Evolutionary conservation across 2,329 filamentous ascomycete genomes (phyloP), one percentile per base, ranked within the genome.

Genomic region (Diaporthe longicolla): DNA sequence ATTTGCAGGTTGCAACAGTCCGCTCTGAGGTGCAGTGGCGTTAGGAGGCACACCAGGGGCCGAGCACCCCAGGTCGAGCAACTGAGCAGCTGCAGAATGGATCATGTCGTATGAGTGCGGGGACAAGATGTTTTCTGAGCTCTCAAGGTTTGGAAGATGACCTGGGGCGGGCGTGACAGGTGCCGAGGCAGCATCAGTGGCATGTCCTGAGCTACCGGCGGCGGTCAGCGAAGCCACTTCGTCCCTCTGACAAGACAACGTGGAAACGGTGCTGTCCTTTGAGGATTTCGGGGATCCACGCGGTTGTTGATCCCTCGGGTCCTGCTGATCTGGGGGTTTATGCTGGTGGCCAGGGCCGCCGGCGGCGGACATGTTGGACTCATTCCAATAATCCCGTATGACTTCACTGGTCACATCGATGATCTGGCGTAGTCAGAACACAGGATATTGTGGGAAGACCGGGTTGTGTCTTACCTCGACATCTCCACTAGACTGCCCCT

Each of bases 51-150:
- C 48, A 15, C 32, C 63, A 21, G 63, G 48, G 48, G 63, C 48
- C 29, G 63, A 54, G n/a, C 63, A 68, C 4, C 63, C 63, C 48
- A 68, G 15, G 21, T 68, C 63, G 26, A 68, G 63, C 63, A 68
- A 11, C 17, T 68, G 63, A 11, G 63, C 32, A 11, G 63, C 63
- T 54, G 63, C 63, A 40, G 63, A 54, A 24, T 68, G 63, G 11
- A 68, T 54, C 63, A 68, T 68, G 24, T 68, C 63, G 35, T 68
- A 68, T 50, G 63, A 68, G 8, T 68, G 63, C 29, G 63, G 63
- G 13, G 63, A 68, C 15, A 54, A 21, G 32, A 54, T 54, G 15
- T 37, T 68, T 26, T 21, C 48, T 40, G 63, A 54, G 45, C 63
- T 19, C 29, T 40, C 48, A 10, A 40, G n/a, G 32, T 68, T 68